phyloP scores from a whole-genome alignment of 495 filamentous ascomycete genomes.

The Physcia stellaris region DNA sequence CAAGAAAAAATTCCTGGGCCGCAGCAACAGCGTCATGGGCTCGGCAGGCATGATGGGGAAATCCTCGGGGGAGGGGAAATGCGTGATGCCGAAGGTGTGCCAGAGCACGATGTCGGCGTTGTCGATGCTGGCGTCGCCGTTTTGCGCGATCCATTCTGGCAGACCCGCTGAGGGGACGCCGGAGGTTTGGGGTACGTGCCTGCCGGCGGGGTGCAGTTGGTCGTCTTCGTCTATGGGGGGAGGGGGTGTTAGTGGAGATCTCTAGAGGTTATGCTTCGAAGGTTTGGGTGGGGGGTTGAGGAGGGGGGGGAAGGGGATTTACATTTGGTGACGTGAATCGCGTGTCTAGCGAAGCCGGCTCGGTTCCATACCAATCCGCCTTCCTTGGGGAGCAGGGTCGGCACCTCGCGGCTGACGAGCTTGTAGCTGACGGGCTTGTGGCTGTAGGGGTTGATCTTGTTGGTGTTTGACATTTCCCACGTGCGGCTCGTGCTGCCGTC shows the following conservation, averaged over 20 bases:
- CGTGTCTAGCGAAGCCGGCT: constrained; percentile 79
- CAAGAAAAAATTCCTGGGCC: constrained; percentile 79
- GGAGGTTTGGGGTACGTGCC: constrained; percentile 86
- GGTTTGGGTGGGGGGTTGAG: constrained; percentile 1
- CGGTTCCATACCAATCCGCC: constrained; percentile 86
- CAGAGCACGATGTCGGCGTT: constrained; percentile 85
- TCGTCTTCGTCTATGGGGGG: constrained; percentile 53
- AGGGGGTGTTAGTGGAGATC: neutral
- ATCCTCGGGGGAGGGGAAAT: constrained; percentile 88
- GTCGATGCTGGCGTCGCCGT: constrained; percentile 60
- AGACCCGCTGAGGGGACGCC: constrained; percentile 70
- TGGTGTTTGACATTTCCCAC: constrained; percentile 84
- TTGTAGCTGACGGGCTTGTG: constrained; percentile 84
- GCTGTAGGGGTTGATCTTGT: constrained; percentile 72
- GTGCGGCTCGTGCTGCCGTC: constrained; percentile 65
- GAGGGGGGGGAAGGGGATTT: constrained; percentile 21
- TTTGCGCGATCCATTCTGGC: constrained; percentile 60
- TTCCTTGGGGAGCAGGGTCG: constrained; percentile 66
- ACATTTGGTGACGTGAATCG: constrained; percentile 90
- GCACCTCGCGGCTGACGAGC: constrained; percentile 75
- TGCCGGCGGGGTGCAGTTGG: constrained; percentile 82
- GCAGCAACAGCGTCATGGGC: constrained; percentile 70
- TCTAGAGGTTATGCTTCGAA: neutral
- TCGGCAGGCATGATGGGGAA: constrained; percentile 93
- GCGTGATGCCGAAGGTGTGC: constrained; percentile 91